Evolutionary conservation across 2,329 filamentous ascomycete genomes (phyloP), one percentile per base, ranked within the genome.

Genomic region (Alternaria sp.): DNA sequence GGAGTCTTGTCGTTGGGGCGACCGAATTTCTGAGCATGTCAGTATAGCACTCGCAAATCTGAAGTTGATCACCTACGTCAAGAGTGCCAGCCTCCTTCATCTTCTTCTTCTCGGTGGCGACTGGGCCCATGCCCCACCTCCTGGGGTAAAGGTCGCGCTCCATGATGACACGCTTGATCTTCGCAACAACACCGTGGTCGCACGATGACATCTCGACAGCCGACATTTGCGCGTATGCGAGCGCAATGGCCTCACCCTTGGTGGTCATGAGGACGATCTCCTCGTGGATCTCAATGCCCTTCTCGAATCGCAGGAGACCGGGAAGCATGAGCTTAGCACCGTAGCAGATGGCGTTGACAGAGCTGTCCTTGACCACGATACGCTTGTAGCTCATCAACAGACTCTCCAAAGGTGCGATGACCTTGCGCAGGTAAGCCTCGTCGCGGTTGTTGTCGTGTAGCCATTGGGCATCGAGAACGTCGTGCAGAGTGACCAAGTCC

Each of bases 151-250:
- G 87, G 80, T 98, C 96, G 75, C 96, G 92, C 87, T 99, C 96
- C 96, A 99, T 99, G 82, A 99, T 99, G 83, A 94, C 97, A 76
- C 96, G 91, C 90, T 99, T 99, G 80, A 99, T 93, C 87, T 97
- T 98, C 74, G 96, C 96, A 63, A 98, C 95, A 63, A 97, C 94
- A 75, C 96, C 96, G 83, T 99, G 96, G 79, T 98, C 94, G 83
- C 96, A 98, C 33, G 94, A 95, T 28, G 93, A 93, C 83, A 99
- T 92, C 84, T 98, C 96, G 53, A 97, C 94, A 3, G 94, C 97
- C 43, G 94, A 97, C 96, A 99, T 99, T 82, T 97, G 93, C 18
- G 96, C 94, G 76, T 97, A 97, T 75, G 92, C 96, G 66, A 99
- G 88, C 63, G 96, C 96, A 77, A 99, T 97, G 47, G 96, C 96